Evolutionary conservation across 1,284 basidiomycete species (phyloP), one percentile per base, ranked within the genome.

Genomic region (Cystobasidiaceae sp.): DNA sequence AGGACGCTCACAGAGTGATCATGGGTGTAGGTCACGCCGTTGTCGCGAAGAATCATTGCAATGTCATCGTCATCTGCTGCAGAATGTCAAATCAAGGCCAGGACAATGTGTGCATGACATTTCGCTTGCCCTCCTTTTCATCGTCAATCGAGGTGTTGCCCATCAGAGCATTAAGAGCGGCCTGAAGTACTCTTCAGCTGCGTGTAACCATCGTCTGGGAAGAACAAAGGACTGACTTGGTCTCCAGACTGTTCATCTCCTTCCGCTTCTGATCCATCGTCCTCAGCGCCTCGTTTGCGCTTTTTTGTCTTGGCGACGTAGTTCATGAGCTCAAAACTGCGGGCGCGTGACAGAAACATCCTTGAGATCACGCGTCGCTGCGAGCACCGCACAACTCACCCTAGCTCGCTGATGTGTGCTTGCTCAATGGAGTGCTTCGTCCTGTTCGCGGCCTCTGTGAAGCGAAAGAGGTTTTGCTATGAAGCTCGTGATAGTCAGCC

Each of bases 391-490:
- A 19, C 39, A 27, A 30, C 52, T 7, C 30, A 64, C 32, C 51
- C 52, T 13, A 64, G 44, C 34, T 64, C 61, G 51, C 34, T 55
- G 32, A 64, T 64, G 37, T 56, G 51, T 3, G 61, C 61, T 34
- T 64, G 49, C 33, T 64, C 61, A 21, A 64, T 56, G 15, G 61
- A 64, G 17, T 28, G 41, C 50, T 56, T 55, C 4, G 61, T 56
- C 7, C 61, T 39, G 32, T 49, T 64, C n/a, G 37, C 43, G 21
- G 28, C 13, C 8, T 49, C 46, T 2, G 41, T 41, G 30, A 55
- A 64, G 15, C 61, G 51, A 52, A 64, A 64, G 23, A 64, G 61
- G 17, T 64, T 64, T 56, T 64, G 55, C 61, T 62, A 37, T 39
- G n/a, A n/a, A 32, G 45, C 7, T 23, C 13, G n/a, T 23, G 21